Conservation (phyloP, 2,329 filamentous ascomycete species). For the Neurospora sp. region DNA sequence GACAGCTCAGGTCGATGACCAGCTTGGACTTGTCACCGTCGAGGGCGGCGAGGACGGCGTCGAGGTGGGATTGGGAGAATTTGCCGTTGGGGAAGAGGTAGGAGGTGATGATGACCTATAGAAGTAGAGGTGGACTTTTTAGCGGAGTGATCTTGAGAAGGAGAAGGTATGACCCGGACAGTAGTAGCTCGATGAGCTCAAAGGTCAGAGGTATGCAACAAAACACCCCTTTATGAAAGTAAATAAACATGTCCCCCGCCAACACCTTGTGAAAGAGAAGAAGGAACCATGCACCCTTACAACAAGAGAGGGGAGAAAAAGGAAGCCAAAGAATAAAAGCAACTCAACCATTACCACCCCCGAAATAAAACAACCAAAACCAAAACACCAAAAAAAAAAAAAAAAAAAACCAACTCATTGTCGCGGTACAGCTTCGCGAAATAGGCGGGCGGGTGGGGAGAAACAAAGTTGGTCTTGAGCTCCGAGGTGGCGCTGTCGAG, state of each 20-base stretch:
- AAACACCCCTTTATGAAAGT: background rate
- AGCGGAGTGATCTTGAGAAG: background rate
- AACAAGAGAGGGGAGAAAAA: background rate
- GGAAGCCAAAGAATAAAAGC: background rate
- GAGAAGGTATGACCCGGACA: background rate
- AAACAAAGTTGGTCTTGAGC: conserved; percentile 89
- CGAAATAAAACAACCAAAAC: background rate
- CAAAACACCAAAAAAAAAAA: background rate
- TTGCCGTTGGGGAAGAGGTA: conserved; percentile 79
- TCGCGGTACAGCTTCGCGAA: conserved; percentile 77
- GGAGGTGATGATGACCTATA: conserved; percentile 92
- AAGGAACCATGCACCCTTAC: background rate
- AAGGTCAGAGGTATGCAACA: background rate
- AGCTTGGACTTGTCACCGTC: conserved; percentile 68
- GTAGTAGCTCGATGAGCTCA: background rate
- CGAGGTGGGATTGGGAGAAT: conserved; percentile 70
- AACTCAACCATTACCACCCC: background rate
- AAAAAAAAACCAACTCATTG: conserved; percentile 39
- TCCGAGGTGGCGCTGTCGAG: conserved; percentile 56
- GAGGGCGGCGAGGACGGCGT: conserved; percentile 63
- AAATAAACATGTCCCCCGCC: background rate
- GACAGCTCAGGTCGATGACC: conserved; percentile 91
- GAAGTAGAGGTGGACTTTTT: background rate
- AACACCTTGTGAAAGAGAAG: background rate
- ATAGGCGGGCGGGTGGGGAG: conserved; percentile 68